Conservation (phyloP, 139 green algal genomes). For the Picochlorum sp. region DNA sequence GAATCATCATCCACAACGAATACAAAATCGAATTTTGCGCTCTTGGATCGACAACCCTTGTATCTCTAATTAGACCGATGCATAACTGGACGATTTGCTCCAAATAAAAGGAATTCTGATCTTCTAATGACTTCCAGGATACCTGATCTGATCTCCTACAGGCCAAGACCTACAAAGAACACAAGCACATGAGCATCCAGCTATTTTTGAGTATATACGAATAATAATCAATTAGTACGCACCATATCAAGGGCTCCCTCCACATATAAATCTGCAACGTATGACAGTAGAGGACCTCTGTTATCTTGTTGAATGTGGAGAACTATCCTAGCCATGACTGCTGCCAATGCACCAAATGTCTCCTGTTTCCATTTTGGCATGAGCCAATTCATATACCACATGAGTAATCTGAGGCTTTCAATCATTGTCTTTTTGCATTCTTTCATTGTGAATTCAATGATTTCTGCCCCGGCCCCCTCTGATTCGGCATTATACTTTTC, state of each 20-base stretch:
- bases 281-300: slow-evolving; percentile 33
- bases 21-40: too few species aligned
- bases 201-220: too few species aligned
- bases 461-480: not conserved
- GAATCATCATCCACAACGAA: not conserved
- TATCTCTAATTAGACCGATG: not conserved
- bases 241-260: slow-evolving; percentile 58
- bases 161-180: not conserved
- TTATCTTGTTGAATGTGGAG: not conserved
- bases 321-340: slow-evolving; percentile 9
- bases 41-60: not conserved
- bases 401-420: slow-evolving; percentile 33
- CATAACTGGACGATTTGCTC: not conserved
- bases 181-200: too few species aligned
- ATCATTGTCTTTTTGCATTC: slow-evolving; percentile 32
- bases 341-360: slow-evolving; percentile 3
- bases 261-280: slow-evolving; percentile 60
- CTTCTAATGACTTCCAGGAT: not conserved
- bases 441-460: not conserved
- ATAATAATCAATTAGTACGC: not conserved
- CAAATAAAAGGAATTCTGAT: not conserved
- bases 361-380: slow-evolving; percentile 33
- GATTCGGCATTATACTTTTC: not conserved
- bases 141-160: not conserved
- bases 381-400: slow-evolving; percentile 39